Base-by-base conservation (phyloP, 2,329 filamentous ascomycete genomes). In the Chalara sp. region DNA sequence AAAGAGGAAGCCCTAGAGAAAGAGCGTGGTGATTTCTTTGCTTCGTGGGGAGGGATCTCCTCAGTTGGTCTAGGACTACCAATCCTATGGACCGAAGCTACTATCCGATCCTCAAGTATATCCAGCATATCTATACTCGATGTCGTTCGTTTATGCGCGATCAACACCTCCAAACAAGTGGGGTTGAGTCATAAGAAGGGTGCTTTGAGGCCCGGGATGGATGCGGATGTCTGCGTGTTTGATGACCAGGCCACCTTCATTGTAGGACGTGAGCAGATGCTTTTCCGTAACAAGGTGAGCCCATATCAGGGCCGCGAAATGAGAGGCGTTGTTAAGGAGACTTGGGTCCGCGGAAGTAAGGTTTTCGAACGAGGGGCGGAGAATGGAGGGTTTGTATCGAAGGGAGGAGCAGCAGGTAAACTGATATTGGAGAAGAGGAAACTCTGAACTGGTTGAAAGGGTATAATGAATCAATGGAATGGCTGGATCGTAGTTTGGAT, bases 41-140 rank as follows among this genome's bases (percentile, higher is more conserved):
- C 86, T 4, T 91, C 91, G 1, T 99, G 93, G 93, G 93, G 93
- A 49, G 93, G 93, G 11, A 96, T 99, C 63, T 92, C 88, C 4
- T 93, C 87, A 5, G 92, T 99, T 13, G 93, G 93, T 0, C 80
- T 99, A 1, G 93, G 93, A 1, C 77, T 99, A 4, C 89, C 89
- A 5, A 96, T 99, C 57, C 77, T 99, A 74, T 77, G 64, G 76
- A 80, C 56, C 78, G 79, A 42, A 70, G 76, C 32, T 67, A 78
- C 68, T 6, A 46, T 57, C 3, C 53, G 55, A 0, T 68, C 66
- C n/a, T 41, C 44, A 2, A 68, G 47, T 4, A 42, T 51, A 1
- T 48, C 53, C 5, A 42, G 50, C 32, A 45, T 45, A 1, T 35
- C 50, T 1, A 72, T 96, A 28, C 75, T 87, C 52, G 88, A 96